Base-by-base conservation (phyloP, 139 green algal genomes). In the Edaphochlamys debaryana region DNA sequence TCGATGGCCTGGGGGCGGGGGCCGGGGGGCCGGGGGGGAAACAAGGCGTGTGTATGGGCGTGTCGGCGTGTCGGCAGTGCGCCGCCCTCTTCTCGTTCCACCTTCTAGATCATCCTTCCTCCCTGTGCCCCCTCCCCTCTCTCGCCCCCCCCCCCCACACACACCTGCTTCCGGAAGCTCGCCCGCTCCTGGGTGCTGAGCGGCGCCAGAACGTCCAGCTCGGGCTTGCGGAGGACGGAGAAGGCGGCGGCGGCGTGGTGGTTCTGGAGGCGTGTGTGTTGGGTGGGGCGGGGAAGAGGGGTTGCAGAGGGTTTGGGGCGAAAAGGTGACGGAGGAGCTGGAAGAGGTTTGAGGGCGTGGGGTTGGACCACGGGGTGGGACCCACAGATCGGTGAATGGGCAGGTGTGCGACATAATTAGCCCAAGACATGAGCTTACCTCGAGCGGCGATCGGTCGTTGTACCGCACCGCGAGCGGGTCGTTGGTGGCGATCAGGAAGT, bases 391-490 rank as follows among this genome's bases (percentile, higher is more conserved):
- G n/a, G n/a, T n/a, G n/a, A n/a, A n/a, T n/a, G n/a, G n/a, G n/a
- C n/a, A n/a, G n/a, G n/a, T n/a, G n/a, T n/a, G n/a, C n/a, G n/a
- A n/a, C n/a, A n/a, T n/a, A n/a, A n/a, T n/a, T n/a, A n/a, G n/a
- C n/a, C n/a, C n/a, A n/a, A n/a, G n/a, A n/a, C n/a, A n/a, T n/a
- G n/a, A n/a, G n/a, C n/a, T n/a, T n/a, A n/a, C n/a, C n/a, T n/a
- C n/a, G n/a, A n/a, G 36, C 19, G 83, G 82, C 29, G 45, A 67
- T 0, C 50, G 63, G 79, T 91, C 87, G 71, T 91, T 91, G 87
- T 91, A 91, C 17, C 56, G 52, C 30, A 86, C 42, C 34, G 87
- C 83, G 27, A 89, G 58, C 37, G 54, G 56, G 72, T 88, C 45
- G 23, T 41, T 32, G 37, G 80, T 71, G 3, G 71, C 66, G n/a